Conservation (phyloP, 2,329 filamentous ascomycete species). For the Aspergillus floridensis region DNA sequence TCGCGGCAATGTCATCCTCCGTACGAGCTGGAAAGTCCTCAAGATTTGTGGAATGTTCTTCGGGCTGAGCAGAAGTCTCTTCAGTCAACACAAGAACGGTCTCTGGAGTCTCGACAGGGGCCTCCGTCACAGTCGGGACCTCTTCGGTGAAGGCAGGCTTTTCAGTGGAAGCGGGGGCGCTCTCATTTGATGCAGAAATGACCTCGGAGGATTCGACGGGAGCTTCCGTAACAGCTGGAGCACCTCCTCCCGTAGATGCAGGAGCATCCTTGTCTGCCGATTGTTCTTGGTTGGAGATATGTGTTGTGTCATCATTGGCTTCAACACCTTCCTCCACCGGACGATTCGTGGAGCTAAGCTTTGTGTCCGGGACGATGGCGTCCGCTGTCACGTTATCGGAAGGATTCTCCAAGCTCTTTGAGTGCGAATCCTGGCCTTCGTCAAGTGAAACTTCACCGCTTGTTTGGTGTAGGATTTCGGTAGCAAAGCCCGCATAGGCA, state of each 20-base stretch:
- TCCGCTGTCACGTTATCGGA: slow-evolving; percentile 6
- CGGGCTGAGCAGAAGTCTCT: background rate
- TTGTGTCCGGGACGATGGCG: background rate
- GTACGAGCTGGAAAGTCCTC: slow-evolving; percentile 6
- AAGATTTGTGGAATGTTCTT: background rate
- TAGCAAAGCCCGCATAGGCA: background rate
- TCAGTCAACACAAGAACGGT: background rate
- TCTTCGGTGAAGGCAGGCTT: background rate
- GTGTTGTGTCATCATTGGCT: slow-evolving; percentile 22
- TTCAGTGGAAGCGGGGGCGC: slow-evolving; percentile 2
- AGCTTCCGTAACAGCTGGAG: slow-evolving; percentile 1
- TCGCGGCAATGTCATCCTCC: background rate
- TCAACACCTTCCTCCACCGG: slow-evolving; percentile 18
- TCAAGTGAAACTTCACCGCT: slow-evolving; percentile 15
- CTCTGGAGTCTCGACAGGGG: background rate
- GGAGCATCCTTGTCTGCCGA: background rate
- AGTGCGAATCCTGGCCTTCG: slow-evolving; percentile 5
- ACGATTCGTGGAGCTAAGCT: slow-evolving; percentile 6
- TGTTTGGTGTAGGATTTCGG: slow-evolving; percentile 16
- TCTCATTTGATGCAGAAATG: background rate
- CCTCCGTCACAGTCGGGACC: background rate
- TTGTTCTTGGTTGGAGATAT: slow-evolving; percentile 14
- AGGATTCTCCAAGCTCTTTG: slow-evolving; percentile 6
- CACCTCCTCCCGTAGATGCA: background rate
- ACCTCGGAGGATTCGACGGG: slow-evolving; percentile 1